Base-by-base conservation (phyloP, 345 rosid species). In the Eucalyptus polyanthemos region DNA sequence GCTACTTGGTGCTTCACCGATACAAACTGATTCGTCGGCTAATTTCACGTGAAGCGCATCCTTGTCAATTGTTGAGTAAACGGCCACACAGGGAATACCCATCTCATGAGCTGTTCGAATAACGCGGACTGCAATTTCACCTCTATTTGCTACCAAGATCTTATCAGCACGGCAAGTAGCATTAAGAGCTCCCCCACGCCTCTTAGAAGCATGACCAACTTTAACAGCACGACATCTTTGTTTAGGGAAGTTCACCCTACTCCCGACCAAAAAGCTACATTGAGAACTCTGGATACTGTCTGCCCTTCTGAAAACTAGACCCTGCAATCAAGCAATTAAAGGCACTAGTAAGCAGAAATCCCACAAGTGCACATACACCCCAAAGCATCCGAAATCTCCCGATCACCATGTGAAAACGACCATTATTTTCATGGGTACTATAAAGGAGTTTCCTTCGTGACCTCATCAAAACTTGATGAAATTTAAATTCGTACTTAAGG, bases 31-130 rank as follows among this genome's bases (percentile, higher is more conserved):
- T 90, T 96, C 98, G 90, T 98, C 99, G 88, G 99, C 99, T 92
- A 98, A 92, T 91, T 97, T 97, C 24, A 98, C 99, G 91, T 97
- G 99, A 14, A 98, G 97, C 4, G 99, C 99, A 89, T 97, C 99
- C 92, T 95, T 98, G 86, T 98, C 99, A 29, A 96, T 98, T 8
- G 98, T 98, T 2, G 99, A 98, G 91, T 98, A 98, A 81, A 98
- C 99, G 90, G 98, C 98, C 88, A 98, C 99, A 92, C 99, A 98
- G 50, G 99, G 99, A 34, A 98, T 97, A 87, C 99, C 99, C 97
- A 98, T 62, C 76, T 98, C 99, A 87, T 98, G 99, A 21, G 99
- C 99, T 44, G 99, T 96, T 85, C 99, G 93, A 90, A 98, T 97
- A 24, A 98, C 95, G 45, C 99, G 97, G 51, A 98, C 99, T 37